Conservation (phyloP, 768 basidiomycete species). For the Pulveroboletus ravenelii region DNA sequence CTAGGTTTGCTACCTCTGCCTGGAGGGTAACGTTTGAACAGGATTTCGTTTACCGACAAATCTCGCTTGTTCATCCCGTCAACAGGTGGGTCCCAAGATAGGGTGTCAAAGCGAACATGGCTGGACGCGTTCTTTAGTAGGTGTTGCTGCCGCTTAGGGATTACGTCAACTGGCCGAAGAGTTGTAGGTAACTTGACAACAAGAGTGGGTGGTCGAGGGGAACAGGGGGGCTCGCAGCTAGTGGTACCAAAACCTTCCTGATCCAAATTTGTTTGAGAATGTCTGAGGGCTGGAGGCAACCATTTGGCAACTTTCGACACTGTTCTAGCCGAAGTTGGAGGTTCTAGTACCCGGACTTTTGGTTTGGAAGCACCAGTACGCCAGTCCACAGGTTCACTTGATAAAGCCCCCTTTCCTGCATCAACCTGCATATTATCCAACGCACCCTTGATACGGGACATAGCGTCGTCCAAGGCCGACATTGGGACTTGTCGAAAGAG, state of each 20-base stretch:
- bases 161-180: conserved; percentile 38
- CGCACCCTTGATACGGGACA: conserved; percentile 83
- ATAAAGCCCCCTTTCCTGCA: conserved; percentile 19
- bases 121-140: conserved; percentile 36
- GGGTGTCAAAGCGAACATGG: conserved; percentile 54
- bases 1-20: conserved; percentile 30
- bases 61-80: conserved; percentile 59
- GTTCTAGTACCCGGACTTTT: conserved; percentile 19
- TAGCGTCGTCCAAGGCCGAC: conserved; percentile 75
- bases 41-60: conserved; percentile 57
- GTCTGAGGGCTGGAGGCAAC: conserved; percentile 53
- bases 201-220: conserved; percentile 40
- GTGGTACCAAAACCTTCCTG: conserved; percentile 46
- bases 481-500: conserved; percentile 51
- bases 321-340: conserved; percentile 8
- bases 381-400: conserved; percentile 21
- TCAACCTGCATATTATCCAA: conserved; percentile 63
- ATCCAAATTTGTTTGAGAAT: conserved; percentile 33
- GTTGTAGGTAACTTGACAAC: conserved; percentile 46
- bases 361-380: conserved; percentile 18
- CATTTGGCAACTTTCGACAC: conserved; percentile 42
- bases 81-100: conserved; percentile 69
- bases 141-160: conserved; percentile 46
- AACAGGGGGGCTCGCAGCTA: conserved; percentile 42
- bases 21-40: conserved; percentile 47